A percentile compares a stretch with the other conserved stretches of the same genome.
phyloP scores from a whole-genome alignment of 345 rosid genomes.

The Microcos paniculata region DNA sequence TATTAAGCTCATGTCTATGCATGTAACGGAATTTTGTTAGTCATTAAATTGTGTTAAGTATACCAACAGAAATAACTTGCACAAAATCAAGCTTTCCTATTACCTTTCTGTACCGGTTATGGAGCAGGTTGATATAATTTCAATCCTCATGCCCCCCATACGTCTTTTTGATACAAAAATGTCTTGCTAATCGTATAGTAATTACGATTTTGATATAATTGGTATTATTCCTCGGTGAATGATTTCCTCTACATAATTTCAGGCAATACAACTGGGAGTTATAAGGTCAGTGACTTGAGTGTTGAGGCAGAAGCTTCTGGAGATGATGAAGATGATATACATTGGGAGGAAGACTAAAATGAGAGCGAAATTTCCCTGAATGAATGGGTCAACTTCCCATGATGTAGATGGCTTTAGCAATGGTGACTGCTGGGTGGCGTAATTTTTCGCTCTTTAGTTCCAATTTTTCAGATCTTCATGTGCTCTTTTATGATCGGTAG shows the following conservation, averaged over 20 bases:
- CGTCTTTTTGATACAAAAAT: neutral
- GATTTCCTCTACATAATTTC: constrained; percentile 20
- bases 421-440: neutral
- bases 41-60: neutral
- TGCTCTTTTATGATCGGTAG: no score
- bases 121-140: neutral
- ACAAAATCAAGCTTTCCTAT: neutral
- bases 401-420: neutral
- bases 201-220: neutral
- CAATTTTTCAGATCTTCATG: neutral
- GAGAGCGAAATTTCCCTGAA: neutral
- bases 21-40: neutral
- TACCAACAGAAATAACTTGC: neutral
- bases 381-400: neutral
- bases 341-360: constrained; percentile 88
- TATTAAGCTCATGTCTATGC: neutral
- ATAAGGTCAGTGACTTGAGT: constrained; percentile 75
- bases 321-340: constrained; percentile 72
- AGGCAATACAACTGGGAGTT: constrained; percentile 47
- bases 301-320: constrained; percentile 70
- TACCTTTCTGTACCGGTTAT: neutral
- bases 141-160: neutral
- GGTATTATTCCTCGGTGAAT: neutral
- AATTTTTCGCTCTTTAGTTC: no score
- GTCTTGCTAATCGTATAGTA: neutral